phyloP scores from a whole-genome alignment of 2,329 filamentous ascomycete genomes.

The Coccinonectria pachysandricola region DNA sequence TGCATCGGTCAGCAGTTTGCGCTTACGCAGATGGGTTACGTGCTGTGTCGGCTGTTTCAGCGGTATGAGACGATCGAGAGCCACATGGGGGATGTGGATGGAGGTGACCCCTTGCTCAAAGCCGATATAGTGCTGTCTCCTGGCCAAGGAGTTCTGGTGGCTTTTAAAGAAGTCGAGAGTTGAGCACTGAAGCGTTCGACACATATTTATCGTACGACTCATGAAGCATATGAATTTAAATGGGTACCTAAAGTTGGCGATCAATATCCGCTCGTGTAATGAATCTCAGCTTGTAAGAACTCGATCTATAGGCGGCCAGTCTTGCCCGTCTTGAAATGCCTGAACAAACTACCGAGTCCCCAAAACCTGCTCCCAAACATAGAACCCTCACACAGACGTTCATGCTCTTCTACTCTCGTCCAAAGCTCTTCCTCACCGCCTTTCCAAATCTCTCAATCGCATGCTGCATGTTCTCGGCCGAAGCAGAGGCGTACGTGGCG shows the following conservation, averaged over 20 bases:
- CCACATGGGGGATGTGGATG: constrained; percentile 44
- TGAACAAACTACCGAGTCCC: no score
- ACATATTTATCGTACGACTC: no score
- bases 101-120: constrained; percentile 43
- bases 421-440: constrained; percentile 54
- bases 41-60: constrained; percentile 63
- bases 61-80: constrained; percentile 54
- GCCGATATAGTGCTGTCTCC: constrained; percentile 51
- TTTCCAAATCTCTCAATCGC: constrained; percentile 67
- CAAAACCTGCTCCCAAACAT: no score
- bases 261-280: no score
- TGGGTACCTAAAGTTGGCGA: no score
- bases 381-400: no score
- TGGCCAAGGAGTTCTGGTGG: constrained; percentile 46
- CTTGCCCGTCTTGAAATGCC: no score
- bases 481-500: constrained; percentile 78
- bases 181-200: no score
- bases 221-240: background rate
- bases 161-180: constrained; percentile 39
- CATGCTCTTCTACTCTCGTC: constrained; percentile 22
- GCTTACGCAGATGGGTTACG: constrained; percentile 65
- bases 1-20: constrained; percentile 77
- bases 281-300: no score
- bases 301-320: no score
- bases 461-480: constrained; percentile 56